Conservation (phyloP, 108 stramenopile species). For the Stephanodiscus minutulus region DNA sequence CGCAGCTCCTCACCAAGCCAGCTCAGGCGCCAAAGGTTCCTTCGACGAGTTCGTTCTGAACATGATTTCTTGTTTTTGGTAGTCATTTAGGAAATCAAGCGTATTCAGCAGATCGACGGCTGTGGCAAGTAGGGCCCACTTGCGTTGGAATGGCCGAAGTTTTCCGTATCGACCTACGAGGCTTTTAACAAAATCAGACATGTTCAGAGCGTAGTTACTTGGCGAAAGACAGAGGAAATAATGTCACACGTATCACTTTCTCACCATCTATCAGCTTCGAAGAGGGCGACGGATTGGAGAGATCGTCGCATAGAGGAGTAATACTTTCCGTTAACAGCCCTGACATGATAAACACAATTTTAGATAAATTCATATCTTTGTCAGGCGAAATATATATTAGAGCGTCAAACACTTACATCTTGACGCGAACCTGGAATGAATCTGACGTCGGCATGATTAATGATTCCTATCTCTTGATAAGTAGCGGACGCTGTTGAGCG, state of each 20-base stretch:
- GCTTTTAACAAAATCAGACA: not conserved
- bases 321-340: constrained; percentile 4
- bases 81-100: constrained; percentile 37
- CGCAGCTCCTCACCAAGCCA: constrained; percentile 30
- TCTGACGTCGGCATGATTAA: not conserved
- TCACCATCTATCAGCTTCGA: constrained; percentile 11
- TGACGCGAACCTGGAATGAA: constrained; percentile 1
- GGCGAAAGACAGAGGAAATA: not conserved
- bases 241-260: not conserved
- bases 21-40: constrained; percentile 51
- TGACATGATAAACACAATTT: not conserved
- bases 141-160: constrained; percentile 65
- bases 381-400: not conserved
- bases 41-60: constrained; percentile 62
- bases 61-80: constrained; percentile 58
- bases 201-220: not conserved
- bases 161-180: constrained; percentile 5
- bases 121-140: constrained; percentile 57
- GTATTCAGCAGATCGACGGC: constrained; percentile 42
- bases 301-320: constrained; percentile 11
- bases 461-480: not conserved
- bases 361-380: not conserved
- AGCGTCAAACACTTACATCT: not conserved
- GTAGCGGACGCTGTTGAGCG: not conserved
- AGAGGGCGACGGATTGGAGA: constrained; percentile 11